Evolutionary conservation across 768 basidiomycete species (phyloP).

Genomic region (Leccinum rimulosum): DNA sequence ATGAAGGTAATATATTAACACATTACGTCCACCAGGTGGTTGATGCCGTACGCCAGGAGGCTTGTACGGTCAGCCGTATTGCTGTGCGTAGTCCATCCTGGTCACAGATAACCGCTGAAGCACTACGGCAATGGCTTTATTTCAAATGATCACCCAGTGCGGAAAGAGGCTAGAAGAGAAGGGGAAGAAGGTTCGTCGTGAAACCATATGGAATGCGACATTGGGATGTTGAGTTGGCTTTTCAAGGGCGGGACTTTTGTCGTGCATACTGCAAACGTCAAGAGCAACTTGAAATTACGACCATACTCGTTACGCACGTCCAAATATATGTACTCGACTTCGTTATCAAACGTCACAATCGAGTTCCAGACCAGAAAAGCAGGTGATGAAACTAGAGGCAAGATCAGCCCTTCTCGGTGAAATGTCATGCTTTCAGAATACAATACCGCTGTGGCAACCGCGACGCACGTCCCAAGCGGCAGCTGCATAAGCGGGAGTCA

Average conservation of each 20-base stretch:
- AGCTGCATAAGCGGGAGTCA: not conserved
- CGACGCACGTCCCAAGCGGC: not conserved
- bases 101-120: not conserved
- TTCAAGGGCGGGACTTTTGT: conserved; percentile 12
- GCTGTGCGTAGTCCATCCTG: not conserved
- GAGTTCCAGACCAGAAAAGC: conserved; percentile 13
- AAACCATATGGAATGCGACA: not conserved
- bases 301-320: conserved; percentile 3
- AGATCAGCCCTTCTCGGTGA: not conserved
- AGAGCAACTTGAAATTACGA: conserved; percentile 1
- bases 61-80: not conserved
- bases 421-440: not conserved
- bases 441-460: not conserved
- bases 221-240: conserved; percentile 6
- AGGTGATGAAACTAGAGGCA: conserved; percentile 10
- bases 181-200: not conserved
- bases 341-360: conserved; percentile 16
- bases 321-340: conserved; percentile 19
- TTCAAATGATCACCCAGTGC: not conserved
- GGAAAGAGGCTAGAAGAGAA: no score
- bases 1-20: not conserved
- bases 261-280: not conserved
- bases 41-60: not conserved
- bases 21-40: not conserved
- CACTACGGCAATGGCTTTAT: not conserved